These are phyloP conservation scores for Hyaloperonospora brassicae DNA, from an alignment of 352 stramenopile genomes.

Conservation along the genomic window DNA sequence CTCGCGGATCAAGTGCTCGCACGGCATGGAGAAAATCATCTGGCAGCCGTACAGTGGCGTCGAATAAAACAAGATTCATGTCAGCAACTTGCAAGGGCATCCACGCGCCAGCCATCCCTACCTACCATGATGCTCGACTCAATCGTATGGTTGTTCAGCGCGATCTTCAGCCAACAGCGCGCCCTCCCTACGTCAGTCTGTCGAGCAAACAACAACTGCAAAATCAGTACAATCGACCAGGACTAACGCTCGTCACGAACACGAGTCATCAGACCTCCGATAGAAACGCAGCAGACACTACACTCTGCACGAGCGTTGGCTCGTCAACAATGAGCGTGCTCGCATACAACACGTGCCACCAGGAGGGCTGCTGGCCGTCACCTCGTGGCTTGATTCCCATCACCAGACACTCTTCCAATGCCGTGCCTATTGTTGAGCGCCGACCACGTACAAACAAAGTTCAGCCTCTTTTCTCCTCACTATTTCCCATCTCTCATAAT, in stretches of 20 bases:
- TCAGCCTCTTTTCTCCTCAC: slow-evolving; percentile 1
- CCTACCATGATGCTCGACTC: slow-evolving; percentile 69
- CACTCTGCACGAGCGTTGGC: slow-evolving; percentile 51
- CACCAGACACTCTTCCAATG: slow-evolving; percentile 53
- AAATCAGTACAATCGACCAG: slow-evolving; percentile 3
- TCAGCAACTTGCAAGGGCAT: too few relatives aligned
- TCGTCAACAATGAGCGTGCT: slow-evolving; percentile 72
- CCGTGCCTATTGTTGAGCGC: slow-evolving; percentile 25
- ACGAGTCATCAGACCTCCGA: slow-evolving; percentile 34
- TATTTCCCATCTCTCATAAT: background rate
- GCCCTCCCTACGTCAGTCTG: slow-evolving; percentile 59
- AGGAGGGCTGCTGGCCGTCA: slow-evolving; percentile 39
- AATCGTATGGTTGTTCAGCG: slow-evolving; percentile 70
- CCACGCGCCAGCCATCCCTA: background rate
- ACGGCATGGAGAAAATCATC: slow-evolving; percentile 72
- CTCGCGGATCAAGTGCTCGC: slow-evolving; percentile 59
- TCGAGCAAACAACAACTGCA: background rate
- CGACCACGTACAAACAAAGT: background rate
- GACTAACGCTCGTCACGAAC: background rate
- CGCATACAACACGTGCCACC: slow-evolving; percentile 67
- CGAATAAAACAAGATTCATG: slow-evolving; percentile 1
- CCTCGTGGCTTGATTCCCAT: slow-evolving; percentile 43
- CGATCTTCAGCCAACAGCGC: slow-evolving; percentile 71
- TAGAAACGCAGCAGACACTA: slow-evolving; percentile 60
- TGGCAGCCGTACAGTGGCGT: slow-evolving; percentile 11